Evolutionary conservation across 2,329 filamentous ascomycete species (phyloP).

Genomic region (Ceratocystis colombiana): DNA sequence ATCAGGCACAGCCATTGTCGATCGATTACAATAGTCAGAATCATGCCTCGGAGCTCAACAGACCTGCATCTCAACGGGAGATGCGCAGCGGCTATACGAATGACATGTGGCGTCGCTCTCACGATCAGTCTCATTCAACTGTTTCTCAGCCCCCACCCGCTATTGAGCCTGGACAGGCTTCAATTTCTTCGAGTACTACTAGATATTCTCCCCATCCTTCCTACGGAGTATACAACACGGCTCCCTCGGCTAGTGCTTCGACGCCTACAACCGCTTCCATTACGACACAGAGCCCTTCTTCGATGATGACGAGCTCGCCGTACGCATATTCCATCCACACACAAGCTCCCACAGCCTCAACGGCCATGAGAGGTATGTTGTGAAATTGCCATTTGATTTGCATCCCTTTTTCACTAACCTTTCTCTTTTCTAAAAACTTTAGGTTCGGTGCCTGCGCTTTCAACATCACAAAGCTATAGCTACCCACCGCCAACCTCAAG

Average conservation of each 20-base stretch:
- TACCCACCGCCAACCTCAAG: slow-evolving; percentile 45
- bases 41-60: slow-evolving; percentile 85
- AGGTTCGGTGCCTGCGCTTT: slow-evolving; percentile 39
- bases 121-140: slow-evolving; percentile 56
- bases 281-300: slow-evolving; percentile 47
- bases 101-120: slow-evolving; percentile 69
- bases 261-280: slow-evolving; percentile 31
- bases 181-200: slow-evolving; percentile 33
- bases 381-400: not conserved
- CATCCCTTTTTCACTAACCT: slow-evolving; percentile 33
- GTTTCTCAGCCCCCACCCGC: slow-evolving; percentile 38
- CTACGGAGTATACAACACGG: not conserved
- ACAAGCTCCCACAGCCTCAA: slow-evolving; percentile 61
- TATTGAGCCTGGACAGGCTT: slow-evolving; percentile 26
- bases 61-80: slow-evolving; percentile 66
- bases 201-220: slow-evolving; percentile 49
- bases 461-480: slow-evolving; percentile 50
- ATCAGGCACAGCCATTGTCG: slow-evolving; percentile 66
- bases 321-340: slow-evolving; percentile 65
- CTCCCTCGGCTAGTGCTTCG: slow-evolving; percentile 43
- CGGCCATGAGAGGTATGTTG: slow-evolving; percentile 56
- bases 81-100: slow-evolving; percentile 72
- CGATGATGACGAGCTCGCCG: slow-evolving; percentile 54
- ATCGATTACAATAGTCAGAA: slow-evolving; percentile 79
- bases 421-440: slow-evolving; percentile 50